These are phyloP conservation scores for Calonectria ilicicola DNA, from an alignment of 2,329 filamentous ascomycete genomes.

Conservation along the genomic window DNA sequence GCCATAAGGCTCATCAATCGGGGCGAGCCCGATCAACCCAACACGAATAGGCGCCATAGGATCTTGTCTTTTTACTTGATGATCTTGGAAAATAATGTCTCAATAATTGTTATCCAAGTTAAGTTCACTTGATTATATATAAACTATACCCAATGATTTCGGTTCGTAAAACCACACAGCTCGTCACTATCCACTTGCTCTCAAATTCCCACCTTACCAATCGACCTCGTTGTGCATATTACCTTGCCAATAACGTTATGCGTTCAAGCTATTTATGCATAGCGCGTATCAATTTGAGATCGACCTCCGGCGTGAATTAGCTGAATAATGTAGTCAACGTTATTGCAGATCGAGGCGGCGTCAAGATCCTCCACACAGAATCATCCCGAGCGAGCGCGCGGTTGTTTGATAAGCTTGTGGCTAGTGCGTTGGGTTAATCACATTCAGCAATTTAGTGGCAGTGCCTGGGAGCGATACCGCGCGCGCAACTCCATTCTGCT, in stretches of 20 bases:
- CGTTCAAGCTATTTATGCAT: background rate
- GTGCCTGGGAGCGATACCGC: background rate
- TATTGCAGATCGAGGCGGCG: background rate
- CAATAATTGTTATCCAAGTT: background rate
- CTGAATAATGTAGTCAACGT: background rate
- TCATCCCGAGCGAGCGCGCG: background rate
- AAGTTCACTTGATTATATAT: too few relatives aligned
- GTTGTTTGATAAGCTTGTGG: background rate
- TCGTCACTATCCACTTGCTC: background rate
- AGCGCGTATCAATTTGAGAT: background rate
- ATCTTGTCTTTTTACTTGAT: background rate
- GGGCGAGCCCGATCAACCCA: slow-evolving; percentile 34
- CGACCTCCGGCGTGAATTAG: background rate
- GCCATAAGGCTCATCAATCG: background rate
- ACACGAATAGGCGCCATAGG: slow-evolving; percentile 30
- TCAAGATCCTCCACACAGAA: background rate
- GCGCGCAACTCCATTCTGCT: background rate
- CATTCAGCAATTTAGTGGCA: background rate
- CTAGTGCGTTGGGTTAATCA: background rate
- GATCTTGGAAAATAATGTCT: background rate
- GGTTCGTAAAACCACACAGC: background rate
- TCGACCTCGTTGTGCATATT: background rate
- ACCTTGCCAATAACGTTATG: background rate
- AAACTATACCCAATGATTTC: background rate
- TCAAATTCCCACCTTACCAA: background rate